These are phyloP conservation scores for Aspergillus carlsbadensis DNA, from an alignment of 495 filamentous ascomycete genomes.

Conservation along the genomic window DNA sequence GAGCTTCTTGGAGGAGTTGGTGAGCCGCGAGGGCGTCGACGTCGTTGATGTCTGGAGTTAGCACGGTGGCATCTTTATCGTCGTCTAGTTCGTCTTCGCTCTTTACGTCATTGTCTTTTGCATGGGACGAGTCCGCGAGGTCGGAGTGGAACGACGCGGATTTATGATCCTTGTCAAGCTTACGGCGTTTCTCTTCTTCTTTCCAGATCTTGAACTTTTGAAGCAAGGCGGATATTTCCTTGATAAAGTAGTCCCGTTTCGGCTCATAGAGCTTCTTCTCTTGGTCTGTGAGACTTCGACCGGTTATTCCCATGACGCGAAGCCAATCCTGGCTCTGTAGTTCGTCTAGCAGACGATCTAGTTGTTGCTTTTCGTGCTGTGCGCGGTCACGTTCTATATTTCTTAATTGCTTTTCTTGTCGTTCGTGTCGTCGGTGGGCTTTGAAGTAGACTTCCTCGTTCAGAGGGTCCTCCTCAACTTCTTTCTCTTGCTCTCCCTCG, in stretches of 20 bases:
- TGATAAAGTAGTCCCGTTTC: slow-evolving; percentile 79
- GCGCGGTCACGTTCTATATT: slow-evolving; percentile 91
- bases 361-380: slow-evolving; percentile 86
- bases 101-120: slow-evolving; percentile 1
- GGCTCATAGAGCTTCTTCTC: slow-evolving; percentile 84
- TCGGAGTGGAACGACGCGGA: slow-evolving; percentile 31
- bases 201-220: slow-evolving; percentile 87
- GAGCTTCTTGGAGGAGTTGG: slow-evolving; percentile 73
- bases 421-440: slow-evolving; percentile 73
- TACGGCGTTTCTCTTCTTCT: slow-evolving; percentile 83
- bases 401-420: slow-evolving; percentile 88
- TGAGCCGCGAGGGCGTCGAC: slow-evolving; percentile 70
- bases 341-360: slow-evolving; percentile 82
- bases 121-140: neutral
- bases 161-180: slow-evolving; percentile 62
- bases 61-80: slow-evolving; percentile 47
- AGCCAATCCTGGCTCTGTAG: slow-evolving; percentile 92
- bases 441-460: slow-evolving; percentile 65
- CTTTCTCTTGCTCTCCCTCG: slow-evolving; percentile 48
- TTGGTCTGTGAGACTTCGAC: slow-evolving; percentile 64
- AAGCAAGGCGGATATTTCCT: slow-evolving; percentile 72
- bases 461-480: slow-evolving; percentile 56
- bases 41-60: slow-evolving; percentile 63
- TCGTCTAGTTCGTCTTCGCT: slow-evolving; percentile 28
- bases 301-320: slow-evolving; percentile 86